phyloP scores from a whole-genome alignment of 208 protist genomes.

The Trypanosoma caninum region DNA sequence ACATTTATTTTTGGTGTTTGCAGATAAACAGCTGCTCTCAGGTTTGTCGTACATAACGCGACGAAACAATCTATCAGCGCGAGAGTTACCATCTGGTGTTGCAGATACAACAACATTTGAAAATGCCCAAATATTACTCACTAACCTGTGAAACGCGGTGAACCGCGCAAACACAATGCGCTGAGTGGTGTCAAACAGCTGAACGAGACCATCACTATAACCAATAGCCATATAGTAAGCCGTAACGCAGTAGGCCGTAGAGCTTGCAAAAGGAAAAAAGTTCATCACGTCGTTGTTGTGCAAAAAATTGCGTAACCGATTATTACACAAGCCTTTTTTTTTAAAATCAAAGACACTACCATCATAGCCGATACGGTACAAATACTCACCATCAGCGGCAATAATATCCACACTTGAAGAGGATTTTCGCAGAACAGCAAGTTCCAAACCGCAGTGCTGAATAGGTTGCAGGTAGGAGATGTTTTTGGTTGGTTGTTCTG shows the following conservation, averaged over 20 bases:
- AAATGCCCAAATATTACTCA: conserved; percentile 18
- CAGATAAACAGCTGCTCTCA: neutral
- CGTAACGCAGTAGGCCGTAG: conserved; percentile 15
- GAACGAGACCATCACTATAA: conserved; percentile 68
- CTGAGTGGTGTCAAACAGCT: conserved; percentile 71
- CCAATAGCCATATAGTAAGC: conserved; percentile 37
- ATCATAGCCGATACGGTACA: conserved; percentile 19
- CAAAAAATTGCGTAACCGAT: conserved; percentile 13
- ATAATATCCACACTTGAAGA: conserved; percentile 24
- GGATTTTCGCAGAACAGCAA: conserved; percentile 21
- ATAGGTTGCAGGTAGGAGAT: conserved; percentile 11
- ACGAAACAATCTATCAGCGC: neutral
- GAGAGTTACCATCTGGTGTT: neutral
- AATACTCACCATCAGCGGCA: conserved; percentile 6
- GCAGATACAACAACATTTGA: conserved; percentile 9
- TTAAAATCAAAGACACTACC: conserved; percentile 22
- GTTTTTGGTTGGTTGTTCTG: no score
- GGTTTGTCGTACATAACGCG: conserved; percentile 21
- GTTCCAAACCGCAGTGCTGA: conserved; percentile 6
- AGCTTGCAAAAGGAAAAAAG: conserved; percentile 10
- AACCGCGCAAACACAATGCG: conserved; percentile 58
- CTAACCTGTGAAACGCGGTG: neutral
- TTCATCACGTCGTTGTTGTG: neutral
- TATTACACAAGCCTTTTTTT: neutral
- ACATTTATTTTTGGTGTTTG: no score